These are phyloP conservation scores for Magnusiomyces starmeri DNA, from an alignment of 1,139 yeast genomes.

Conservation along the genomic window DNA sequence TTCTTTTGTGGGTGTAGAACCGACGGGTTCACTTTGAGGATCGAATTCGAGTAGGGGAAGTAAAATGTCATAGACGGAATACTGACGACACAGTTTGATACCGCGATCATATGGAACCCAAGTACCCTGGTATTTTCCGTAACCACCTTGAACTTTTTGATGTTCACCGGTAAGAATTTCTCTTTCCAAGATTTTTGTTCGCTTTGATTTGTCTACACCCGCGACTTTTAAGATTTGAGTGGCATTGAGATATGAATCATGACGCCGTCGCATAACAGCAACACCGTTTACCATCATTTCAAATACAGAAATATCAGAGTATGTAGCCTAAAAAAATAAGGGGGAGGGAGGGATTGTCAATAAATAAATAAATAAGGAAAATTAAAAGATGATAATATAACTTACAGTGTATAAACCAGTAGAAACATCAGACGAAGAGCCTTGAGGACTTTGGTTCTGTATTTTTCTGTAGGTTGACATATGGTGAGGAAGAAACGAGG, in stretches of 20 bases:
- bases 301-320: conserved; percentile 58
- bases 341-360: background rate
- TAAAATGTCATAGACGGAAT: conserved; percentile 55
- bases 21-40: conserved; percentile 43
- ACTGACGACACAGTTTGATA: conserved; percentile 51
- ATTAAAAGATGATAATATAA: background rate
- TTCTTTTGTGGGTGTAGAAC: conserved; percentile 56
- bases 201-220: conserved; percentile 74
- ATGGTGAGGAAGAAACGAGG: background rate
- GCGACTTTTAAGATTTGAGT: conserved; percentile 87
- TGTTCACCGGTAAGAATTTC: conserved; percentile 82
- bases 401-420: conserved; percentile 6
- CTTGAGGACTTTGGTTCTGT: background rate
- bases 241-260: conserved; percentile 84
- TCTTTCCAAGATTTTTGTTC: conserved; percentile 77
- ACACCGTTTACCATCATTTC: conserved; percentile 73
- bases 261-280: conserved; percentile 72
- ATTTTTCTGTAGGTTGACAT: conserved; percentile 6
- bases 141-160: conserved; percentile 93
- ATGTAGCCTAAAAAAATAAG: conserved; percentile 23
- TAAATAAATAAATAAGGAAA: background rate
- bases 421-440: background rate
- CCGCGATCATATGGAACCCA: conserved; percentile 71
- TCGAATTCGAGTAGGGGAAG: conserved; percentile 59
- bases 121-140: conserved; percentile 92